A percentile compares a stretch with the other conserved stretches of the same genome.
phyloP scores from a whole-genome alignment of 2,329 filamentous ascomycete species.

The Colletotrichum sp. region DNA sequence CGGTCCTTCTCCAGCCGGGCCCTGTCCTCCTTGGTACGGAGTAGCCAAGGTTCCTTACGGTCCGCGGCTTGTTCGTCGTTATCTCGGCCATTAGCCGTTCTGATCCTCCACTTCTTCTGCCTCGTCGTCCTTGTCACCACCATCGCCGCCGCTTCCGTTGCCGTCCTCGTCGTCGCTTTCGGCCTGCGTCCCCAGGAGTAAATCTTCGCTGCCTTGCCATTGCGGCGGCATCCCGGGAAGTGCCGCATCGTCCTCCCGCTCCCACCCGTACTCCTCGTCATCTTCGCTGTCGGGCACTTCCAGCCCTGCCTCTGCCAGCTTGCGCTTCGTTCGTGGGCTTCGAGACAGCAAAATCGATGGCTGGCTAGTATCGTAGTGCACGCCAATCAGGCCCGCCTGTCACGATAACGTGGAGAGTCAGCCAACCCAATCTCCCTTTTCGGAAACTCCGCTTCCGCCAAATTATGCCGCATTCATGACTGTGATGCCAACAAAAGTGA shows the following conservation, averaged over 20 bases:
- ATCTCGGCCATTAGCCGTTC: conserved; percentile 21
- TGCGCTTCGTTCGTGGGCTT: conserved; percentile 61
- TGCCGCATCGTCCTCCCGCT: conserved; percentile 67
- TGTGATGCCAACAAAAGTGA: conserved; percentile 5
- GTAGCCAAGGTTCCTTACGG: background rate
- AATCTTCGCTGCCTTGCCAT: conserved; percentile 71
- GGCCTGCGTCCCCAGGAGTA: conserved; percentile 56
- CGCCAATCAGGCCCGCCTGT: conserved; percentile 48
- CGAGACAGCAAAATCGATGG: conserved; percentile 35
- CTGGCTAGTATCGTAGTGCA: conserved; percentile 45
- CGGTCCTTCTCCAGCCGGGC: background rate
- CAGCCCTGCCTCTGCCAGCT: conserved; percentile 65
- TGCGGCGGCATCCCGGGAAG: conserved; percentile 67
- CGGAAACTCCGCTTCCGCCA: conserved; percentile 14
- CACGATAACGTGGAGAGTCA: conserved; percentile 2
- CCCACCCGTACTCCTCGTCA: conserved; percentile 78
- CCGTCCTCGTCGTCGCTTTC: conserved; percentile 31
- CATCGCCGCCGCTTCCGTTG: conserved; percentile 15
- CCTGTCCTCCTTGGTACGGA: background rate
- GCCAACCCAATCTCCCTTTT: conserved; percentile 4
- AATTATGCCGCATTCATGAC: background rate
- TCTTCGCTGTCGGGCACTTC: conserved; percentile 66
- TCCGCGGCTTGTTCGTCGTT: conserved; percentile 15
- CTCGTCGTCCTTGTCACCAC: conserved; percentile 24
- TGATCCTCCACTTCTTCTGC: conserved; percentile 18